Percentiles rank a stretch among this genome's conserved stretches.
phyloP scores from a whole-genome alignment of 78 protist genomes.

The Dictyostelium purpureum region DNA sequence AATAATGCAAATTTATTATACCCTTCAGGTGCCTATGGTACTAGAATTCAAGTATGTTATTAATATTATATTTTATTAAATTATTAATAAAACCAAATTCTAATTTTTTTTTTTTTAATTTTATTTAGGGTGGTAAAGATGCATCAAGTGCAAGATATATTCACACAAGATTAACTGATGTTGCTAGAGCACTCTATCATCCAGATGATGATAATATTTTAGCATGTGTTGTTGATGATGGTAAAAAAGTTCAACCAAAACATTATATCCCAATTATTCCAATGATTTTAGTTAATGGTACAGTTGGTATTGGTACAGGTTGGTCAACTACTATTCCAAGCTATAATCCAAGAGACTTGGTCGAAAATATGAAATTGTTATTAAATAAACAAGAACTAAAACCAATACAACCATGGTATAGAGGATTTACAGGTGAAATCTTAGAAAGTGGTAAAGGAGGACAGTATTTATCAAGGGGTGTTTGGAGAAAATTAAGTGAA shows the following conservation, averaged over 20 bases:
- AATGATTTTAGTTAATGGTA: constrained; percentile 98
- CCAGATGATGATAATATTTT: constrained; percentile 95
- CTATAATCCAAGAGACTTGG: constrained; percentile 94
- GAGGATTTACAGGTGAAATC: constrained; percentile 91
- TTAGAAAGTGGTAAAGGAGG: background rate
- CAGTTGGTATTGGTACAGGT: constrained; percentile 59
- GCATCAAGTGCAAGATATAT: constrained; percentile 93
- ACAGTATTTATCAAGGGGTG: constrained; percentile 6
- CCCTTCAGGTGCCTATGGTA: constrained; percentile 98
- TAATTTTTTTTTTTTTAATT: too few species aligned
- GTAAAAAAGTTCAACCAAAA: constrained; percentile 96
- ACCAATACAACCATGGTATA: constrained; percentile 95
- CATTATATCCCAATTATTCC: constrained; percentile 98
- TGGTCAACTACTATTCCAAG: constrained; percentile 87
- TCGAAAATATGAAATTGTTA: constrained; percentile 70
- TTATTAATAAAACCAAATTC: too few species aligned
- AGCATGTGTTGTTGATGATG: constrained; percentile 95
- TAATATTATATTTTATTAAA: too few species aligned
- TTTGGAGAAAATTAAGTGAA: background rate
- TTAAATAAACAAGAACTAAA: constrained; percentile 72
- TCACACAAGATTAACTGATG: constrained; percentile 86
- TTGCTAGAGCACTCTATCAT: constrained; percentile 93
- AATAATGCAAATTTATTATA: constrained; percentile 97
- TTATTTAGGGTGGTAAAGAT: constrained; percentile 80
- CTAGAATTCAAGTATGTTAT: constrained; percentile 83